Evolutionary conservation across 2,329 filamentous ascomycete genomes (phyloP).

Genomic region (Penicillium freii): DNA sequence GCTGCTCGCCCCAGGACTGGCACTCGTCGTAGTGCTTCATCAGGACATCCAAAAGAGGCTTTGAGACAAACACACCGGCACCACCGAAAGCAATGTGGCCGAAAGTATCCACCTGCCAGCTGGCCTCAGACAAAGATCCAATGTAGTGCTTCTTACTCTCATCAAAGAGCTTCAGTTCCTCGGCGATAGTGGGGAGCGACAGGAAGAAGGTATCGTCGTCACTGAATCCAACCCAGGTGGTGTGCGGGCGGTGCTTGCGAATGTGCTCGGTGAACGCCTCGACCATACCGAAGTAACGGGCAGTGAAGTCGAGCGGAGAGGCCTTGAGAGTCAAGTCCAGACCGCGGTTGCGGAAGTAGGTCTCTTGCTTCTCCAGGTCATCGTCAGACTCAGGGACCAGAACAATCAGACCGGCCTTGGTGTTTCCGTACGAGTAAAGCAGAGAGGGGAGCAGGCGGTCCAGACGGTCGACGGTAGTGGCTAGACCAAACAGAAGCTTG

Average conservation of each 20-base stretch:
- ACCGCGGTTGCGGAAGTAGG: slow-evolving; percentile 44
- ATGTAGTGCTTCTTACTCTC: slow-evolving; percentile 44
- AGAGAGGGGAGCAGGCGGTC: slow-evolving; percentile 42
- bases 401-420: slow-evolving; percentile 42
- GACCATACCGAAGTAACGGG: slow-evolving; percentile 45
- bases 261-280: slow-evolving; percentile 42
- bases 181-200: slow-evolving; percentile 39
- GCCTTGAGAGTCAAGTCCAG: slow-evolving; percentile 41
- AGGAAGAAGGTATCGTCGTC: slow-evolving; percentile 48
- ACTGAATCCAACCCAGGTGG: slow-evolving; percentile 44
- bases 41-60: slow-evolving; percentile 40
- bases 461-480: slow-evolving; percentile 45
- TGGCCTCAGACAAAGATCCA: slow-evolving; percentile 44
- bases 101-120: slow-evolving; percentile 46
- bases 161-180: slow-evolving; percentile 42
- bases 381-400: slow-evolving; percentile 43
- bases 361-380: slow-evolving; percentile 40
- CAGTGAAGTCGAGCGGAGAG: slow-evolving; percentile 43
- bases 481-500: slow-evolving; percentile 43
- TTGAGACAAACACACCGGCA: slow-evolving; percentile 46
- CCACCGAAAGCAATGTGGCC: slow-evolving; percentile 47
- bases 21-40: slow-evolving; percentile 43
- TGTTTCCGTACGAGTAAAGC: slow-evolving; percentile 44
- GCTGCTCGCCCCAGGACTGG: slow-evolving; percentile 44
- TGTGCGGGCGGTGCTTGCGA: slow-evolving; percentile 39